Evolutionary conservation across 805 yeast genomes (phyloP).

Genomic region (Kurtzmaniella cleridarum): DNA sequence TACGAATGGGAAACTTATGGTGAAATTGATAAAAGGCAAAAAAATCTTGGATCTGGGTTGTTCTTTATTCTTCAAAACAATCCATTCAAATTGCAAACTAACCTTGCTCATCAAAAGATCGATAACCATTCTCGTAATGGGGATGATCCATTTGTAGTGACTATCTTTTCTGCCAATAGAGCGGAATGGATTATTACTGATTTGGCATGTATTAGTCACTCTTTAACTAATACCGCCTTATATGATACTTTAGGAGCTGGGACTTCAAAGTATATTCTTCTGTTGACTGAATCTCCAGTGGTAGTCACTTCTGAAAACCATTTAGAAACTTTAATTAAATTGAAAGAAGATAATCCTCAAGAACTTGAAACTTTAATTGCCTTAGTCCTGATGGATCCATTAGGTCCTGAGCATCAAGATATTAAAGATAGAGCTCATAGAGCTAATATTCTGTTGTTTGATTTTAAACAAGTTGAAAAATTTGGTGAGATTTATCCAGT

Average conservation of each 20-base stretch:
- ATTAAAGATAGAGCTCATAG: background rate
- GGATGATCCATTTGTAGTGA: slow-evolving; percentile 42
- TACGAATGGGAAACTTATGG: slow-evolving; percentile 24
- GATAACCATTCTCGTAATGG: slow-evolving; percentile 8
- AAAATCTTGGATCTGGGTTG: slow-evolving; percentile 34
- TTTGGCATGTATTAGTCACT: slow-evolving; percentile 57
- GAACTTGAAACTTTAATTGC: slow-evolving; percentile 25
- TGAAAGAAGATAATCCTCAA: slow-evolving; percentile 20
- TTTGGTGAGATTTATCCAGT: slow-evolving; percentile 35
- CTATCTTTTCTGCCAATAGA: slow-evolving; percentile 53
- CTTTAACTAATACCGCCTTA: slow-evolving; percentile 24
- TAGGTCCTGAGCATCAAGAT: slow-evolving; percentile 17
- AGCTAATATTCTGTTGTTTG: slow-evolving; percentile 18
- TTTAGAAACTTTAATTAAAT: slow-evolving; percentile 19
- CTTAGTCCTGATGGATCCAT: slow-evolving; percentile 33
- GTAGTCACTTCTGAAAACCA: slow-evolving; percentile 32
- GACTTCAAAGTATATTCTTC: slow-evolving; percentile 59
- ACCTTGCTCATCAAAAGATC: slow-evolving; percentile 18
- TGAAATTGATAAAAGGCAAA: slow-evolving; percentile 18
- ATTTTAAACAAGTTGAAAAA: slow-evolving; percentile 25
- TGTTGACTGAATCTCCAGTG: slow-evolving; percentile 55
- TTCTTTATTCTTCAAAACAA: slow-evolving; percentile 27
- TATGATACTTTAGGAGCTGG: slow-evolving; percentile 42
- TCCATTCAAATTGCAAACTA: slow-evolving; percentile 22
- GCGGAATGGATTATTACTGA: slow-evolving; percentile 69